Evolutionary conservation across 495 filamentous ascomycete genomes (phyloP), one percentile per base, ranked within the genome.

Genomic region (Hyphodiscus hymeniophilus): DNA sequence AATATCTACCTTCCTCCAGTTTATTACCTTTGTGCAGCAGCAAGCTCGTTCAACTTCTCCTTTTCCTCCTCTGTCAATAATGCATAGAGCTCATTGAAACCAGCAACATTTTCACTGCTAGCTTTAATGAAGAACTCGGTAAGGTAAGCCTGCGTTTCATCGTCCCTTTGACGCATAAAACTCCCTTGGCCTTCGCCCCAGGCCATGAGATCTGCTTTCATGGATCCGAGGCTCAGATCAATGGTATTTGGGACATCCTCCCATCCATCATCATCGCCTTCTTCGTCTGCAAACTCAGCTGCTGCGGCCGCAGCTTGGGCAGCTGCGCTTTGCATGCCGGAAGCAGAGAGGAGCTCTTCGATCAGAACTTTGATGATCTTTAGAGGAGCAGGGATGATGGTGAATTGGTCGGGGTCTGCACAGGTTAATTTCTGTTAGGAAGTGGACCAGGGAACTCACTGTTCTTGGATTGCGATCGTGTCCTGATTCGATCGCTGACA

Each of bases 361-460:
- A 96, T 80, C 0, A 98, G 76, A 7, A 98, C 84, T 69, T 98
- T 98, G 65, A 95, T 67, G 59, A 98, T 95, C 68, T 98, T 98
- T 59, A 98, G 70, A 2, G 86, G 80, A 0, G 89, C 89, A 0
- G 89, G 73, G 38, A 97, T 81, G 48, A 82, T 80, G n/a, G 91
- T 95, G 69, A 80, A 97, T 58, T 79, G 82, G 56, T 95, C 89
- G 2, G 92, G 92, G 57, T 89, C 86, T 84, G n/a, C n/a, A n/a
- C n/a, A 50, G 20, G 8, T 6, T 47, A 38, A 24, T 49, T 47
- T 24, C 11, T 7, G 4, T 36, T 12, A 33, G 35, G 13, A 7
- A 12, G 43, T 26, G 33, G 33, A 35, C 31, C 21, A 33, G 34
- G 21, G 17, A 39, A 58, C 73, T 57, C 64, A 84, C 80, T 80